A percentile compares a stretch with the other conserved stretches of the same genome.
phyloP scores from a whole-genome alignment of 1,284 basidiomycete species.

The Rhizopogon parksii region DNA sequence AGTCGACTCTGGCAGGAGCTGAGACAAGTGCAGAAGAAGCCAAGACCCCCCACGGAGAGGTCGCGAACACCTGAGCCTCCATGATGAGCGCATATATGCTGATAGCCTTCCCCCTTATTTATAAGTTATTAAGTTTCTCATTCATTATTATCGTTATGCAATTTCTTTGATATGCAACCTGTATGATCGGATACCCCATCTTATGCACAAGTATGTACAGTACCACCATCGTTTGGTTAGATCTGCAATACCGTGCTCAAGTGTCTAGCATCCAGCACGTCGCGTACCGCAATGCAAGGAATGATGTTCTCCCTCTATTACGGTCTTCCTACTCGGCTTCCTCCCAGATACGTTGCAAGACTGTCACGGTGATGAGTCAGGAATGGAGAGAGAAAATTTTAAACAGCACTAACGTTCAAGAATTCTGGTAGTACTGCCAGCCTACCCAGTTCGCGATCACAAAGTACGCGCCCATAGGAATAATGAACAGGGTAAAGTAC shows the following conservation, averaged over 20 bases:
- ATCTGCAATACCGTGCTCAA: neutral
- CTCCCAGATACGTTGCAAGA: too few relatives aligned
- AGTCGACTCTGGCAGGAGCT: constrained; percentile 56
- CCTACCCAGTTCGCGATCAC: constrained; percentile 96
- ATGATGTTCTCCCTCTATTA: too few relatives aligned
- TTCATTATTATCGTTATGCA: neutral
- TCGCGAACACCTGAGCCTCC: constrained; percentile 32
- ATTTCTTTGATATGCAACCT: constrained; percentile 6
- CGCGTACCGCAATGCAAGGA: neutral
- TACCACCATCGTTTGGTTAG: neutral
- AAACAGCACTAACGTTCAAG: constrained; percentile 32
- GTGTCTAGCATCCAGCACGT: neutral
- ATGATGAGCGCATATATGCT: constrained; percentile 20
- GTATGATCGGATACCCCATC: constrained; percentile 5
- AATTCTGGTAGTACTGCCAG: constrained; percentile 91
- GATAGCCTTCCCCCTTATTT: constrained; percentile 3
- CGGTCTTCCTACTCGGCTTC: too few relatives aligned
- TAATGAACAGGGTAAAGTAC: constrained; percentile 72
- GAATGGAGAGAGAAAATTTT: neutral
- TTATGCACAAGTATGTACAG: neutral
- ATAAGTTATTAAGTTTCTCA: neutral
- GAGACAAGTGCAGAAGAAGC: constrained; percentile 42
- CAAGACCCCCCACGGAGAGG: constrained; percentile 38
- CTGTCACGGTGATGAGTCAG: neutral
- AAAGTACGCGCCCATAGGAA: constrained; percentile 80